Conservation (phyloP, 768 basidiomycete genomes). For the Pleurotus djamor region DNA sequence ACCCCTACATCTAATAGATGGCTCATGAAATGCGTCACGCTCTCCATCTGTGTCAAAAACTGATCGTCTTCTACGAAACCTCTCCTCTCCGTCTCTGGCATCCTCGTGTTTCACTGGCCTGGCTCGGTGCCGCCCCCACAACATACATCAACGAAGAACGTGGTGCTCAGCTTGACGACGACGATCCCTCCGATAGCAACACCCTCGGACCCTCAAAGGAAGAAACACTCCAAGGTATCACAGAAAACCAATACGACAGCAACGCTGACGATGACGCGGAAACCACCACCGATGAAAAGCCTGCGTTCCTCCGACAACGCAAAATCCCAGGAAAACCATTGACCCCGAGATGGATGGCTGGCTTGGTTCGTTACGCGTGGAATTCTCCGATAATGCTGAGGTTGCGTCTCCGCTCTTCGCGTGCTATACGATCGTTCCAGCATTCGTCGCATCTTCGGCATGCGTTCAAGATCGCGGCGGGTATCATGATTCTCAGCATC, state of each 20-base stretch:
- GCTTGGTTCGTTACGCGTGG: constrained; percentile 16
- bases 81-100: constrained; percentile 34
- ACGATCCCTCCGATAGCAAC: constrained; percentile 11
- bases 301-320: background rate
- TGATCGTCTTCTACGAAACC: constrained; percentile 25
- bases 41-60: constrained; percentile 27
- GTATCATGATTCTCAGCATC: constrained; percentile 37
- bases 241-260: constrained; percentile 18
- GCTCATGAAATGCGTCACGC: constrained; percentile 35
- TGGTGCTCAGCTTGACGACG: constrained; percentile 13
- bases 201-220: constrained; percentile 18
- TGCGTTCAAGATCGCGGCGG: constrained; percentile 42
- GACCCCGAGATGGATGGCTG: constrained; percentile 9
- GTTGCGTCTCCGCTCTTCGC: constrained; percentile 28
- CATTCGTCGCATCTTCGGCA: constrained; percentile 43
- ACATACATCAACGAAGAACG: constrained; percentile 18
- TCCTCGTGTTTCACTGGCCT: constrained; percentile 35
- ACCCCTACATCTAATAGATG: constrained; percentile 26
- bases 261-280: constrained; percentile 1
- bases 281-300: background rate
- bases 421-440: constrained; percentile 21
- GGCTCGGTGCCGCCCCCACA: constrained; percentile 37
- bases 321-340: constrained; percentile 6
- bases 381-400: constrained; percentile 22
- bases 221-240: constrained; percentile 30